Conservation (phyloP, 2,329 filamentous ascomycete species). For the Stromatinia cepivora region DNA sequence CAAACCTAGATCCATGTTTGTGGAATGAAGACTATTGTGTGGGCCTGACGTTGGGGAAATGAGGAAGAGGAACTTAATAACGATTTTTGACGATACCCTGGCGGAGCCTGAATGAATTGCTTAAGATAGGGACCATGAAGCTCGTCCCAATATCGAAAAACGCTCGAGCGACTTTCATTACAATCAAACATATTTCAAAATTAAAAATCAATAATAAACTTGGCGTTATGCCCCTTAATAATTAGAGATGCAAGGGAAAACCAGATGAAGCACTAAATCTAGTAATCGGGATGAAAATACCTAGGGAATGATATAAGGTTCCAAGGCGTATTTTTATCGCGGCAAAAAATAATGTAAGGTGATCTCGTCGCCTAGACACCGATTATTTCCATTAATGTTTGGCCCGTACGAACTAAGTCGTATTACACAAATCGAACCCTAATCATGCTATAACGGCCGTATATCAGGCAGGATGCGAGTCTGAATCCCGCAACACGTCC, state of each 20-base stretch:
- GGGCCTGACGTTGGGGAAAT: slow-evolving; percentile 12
- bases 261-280: neutral
- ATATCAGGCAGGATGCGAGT: neutral
- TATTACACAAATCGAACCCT: neutral
- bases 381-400: neutral
- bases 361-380: slow-evolving; percentile 19
- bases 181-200: slow-evolving; percentile 1
- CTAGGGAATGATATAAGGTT: neutral
- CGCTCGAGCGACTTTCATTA: neutral
- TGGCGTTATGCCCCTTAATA: neutral
- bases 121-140: neutral
- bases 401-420: slow-evolving; percentile 2
- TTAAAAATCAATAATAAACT: neutral
- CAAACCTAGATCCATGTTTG: slow-evolving; percentile 12
- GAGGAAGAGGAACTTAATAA: slow-evolving; percentile 19
- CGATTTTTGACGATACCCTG: slow-evolving; percentile 4
- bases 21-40: slow-evolving; percentile 6
- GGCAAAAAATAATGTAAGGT: neutral
- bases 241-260: neutral
- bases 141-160: slow-evolving; percentile 2
- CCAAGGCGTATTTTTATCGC: neutral
- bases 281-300: neutral
- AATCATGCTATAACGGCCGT: neutral
- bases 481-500: neutral
- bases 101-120: neutral